Base-by-base conservation (phyloP, 169 alveolate species). In the Plasmodium adleri region DNA sequence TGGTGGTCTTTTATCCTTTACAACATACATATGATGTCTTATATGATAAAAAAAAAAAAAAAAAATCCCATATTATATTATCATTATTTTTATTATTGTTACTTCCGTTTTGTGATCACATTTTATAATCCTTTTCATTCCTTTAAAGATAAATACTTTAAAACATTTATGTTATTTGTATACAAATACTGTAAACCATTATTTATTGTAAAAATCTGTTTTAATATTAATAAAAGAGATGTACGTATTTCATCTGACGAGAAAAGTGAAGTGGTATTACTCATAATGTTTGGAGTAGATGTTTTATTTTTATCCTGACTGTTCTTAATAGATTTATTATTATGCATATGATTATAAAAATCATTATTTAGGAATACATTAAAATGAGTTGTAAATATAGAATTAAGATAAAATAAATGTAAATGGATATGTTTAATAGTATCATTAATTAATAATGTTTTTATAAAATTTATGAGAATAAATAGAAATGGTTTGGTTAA, bases 361-460 rank as follows among this genome's bases (percentile, higher is more conserved):
- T 86, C 71, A 4, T 54, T 49, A 64, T 92, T 92, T 22, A 92
- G 10, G 45, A 92, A 88, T 52, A 56, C 24, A 49, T 72, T 92
- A 24, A 92, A 92, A 76, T 92, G 94, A 2, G 54, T 74, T 22
- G 87, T 92, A 64, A 92, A 88, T 22, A 92, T 74, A 15, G 93
- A 88, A 72, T 92, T 89, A 22, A 92, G 72, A 88, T 92, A 92
- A 67, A 67, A 72, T 10, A 92, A 24, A 32, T 92, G 94, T 88
- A 64, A 80, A 20, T 58, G 90, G 20, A 67, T 88, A 87, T 73
- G 92, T 62, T 56, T 92, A 39, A 45, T 28, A 15, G 91, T 87
- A 83, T 74, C 86, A 43, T 60, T 92, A 62, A 70, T 28, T 63
- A 63, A 91, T 59, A 72, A 22, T 50, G 88, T 86, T 60, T 92